A percentile compares a stretch with the other conserved stretches of the same genome.
These are phyloP conservation scores for Porcisia hertigi DNA, from an alignment of 208 protist species.

Conservation along the genomic window DNA sequence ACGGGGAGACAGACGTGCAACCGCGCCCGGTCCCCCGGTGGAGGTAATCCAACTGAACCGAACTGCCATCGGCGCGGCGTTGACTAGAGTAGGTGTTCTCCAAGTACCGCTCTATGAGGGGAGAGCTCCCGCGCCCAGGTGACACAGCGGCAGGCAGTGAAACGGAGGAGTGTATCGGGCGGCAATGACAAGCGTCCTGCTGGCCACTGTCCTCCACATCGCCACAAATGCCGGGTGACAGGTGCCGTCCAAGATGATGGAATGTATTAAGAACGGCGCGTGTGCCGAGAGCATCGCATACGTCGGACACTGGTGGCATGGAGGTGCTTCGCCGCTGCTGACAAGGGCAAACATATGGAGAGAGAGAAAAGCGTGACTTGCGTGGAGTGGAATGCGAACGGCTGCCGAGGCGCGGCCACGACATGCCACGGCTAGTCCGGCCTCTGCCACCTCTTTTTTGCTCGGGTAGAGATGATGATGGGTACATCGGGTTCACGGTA, in stretches of 20 bases:
- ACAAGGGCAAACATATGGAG: constrained; percentile 12
- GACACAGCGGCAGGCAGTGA: not conserved
- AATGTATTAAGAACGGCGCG: not conserved
- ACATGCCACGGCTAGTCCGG: not conserved
- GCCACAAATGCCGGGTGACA: not conserved
- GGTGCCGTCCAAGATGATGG: not conserved
- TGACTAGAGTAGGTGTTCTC: constrained; percentile 30
- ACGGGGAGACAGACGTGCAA: not conserved
- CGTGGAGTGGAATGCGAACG: not conserved
- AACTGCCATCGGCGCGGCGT: constrained; percentile 11
- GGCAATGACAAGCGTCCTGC: too few species aligned
- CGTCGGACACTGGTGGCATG: not conserved
- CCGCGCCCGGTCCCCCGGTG: constrained; percentile 11
- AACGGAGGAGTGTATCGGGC: not conserved
- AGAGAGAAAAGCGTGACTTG: not conserved
- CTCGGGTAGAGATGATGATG: not conserved
- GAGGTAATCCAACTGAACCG: constrained; percentile 7
- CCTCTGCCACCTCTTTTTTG: not conserved
- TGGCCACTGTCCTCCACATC: not conserved
- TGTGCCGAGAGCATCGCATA: not conserved
- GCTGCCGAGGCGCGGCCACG: constrained; percentile 1
- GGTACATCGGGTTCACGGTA: not conserved
- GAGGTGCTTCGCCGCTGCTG: constrained; percentile 9
- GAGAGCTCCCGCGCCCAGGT: not conserved
- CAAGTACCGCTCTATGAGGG: constrained; percentile 13